Base-by-base conservation (phyloP, 2,329 filamentous ascomycete genomes). In the Pseudogymnoascus sp. region DNA sequence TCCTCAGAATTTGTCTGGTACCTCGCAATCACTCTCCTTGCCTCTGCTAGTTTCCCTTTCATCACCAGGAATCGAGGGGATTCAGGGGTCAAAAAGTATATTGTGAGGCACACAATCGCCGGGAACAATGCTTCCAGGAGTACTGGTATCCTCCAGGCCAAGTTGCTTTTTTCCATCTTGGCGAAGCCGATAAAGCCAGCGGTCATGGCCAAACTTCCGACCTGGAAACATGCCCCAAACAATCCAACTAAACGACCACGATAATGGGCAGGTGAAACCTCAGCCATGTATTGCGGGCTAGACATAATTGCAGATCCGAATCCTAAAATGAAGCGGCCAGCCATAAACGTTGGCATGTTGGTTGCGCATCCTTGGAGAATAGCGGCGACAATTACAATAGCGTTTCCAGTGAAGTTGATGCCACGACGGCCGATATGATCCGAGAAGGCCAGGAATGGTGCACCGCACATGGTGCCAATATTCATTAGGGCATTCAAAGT, bases 401-500 rank as follows among this genome's bases (percentile, higher is more conserved):
- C 64, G 59, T 80, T 81, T 3, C 79, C 79, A 8, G 75, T 59
- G 59, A 80, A 80, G 65, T 78, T 80, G 69, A 79, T 74, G 5
- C 78, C 79, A 64, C 81, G 78, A 62, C 81, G 77, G 50, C 82
- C 81, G 66, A 82, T 78, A 6, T 81, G 74, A 70, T 83, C 81
- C 65, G 79, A 77, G 6, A 82, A 74, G 6, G 76, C 75, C 61
- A 82, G 75, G 59, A 83, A 80, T 0, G 80, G 81, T 3, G 81
- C 77, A 16, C 81, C 80, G 62, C 74, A 73, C 59, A 81, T 75
- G 6, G 71, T 77, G 24, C 78, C 78, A 40, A 81, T 78, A 10
- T 74, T 77, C 79, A 81, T 81, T 38, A 81, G 70, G 1, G 78
- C 77, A 62, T 79, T 81, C 61, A 81, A 74, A 2, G 78, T 74